Percentiles rank a stretch among this genome's conserved stretches.
Conservation (phyloP, 148 eudicot genomes). For the Camellia sinensis region DNA sequence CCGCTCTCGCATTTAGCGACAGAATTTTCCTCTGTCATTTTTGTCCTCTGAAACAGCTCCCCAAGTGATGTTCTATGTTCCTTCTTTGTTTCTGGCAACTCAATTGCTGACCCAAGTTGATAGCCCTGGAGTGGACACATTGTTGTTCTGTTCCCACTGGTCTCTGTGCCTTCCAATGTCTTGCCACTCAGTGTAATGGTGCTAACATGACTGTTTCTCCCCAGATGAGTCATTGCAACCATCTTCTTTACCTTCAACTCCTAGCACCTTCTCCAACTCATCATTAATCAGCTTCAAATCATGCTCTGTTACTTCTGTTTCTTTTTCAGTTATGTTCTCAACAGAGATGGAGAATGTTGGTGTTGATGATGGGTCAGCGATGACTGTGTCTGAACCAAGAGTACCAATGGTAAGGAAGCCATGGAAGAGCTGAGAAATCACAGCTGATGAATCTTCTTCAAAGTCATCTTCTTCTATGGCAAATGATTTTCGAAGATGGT, state of each 20-base stretch:
- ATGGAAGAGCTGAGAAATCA: constrained; percentile 59
- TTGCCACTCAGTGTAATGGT: constrained; percentile 63
- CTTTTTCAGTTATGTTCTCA: constrained; percentile 58
- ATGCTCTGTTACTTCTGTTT: constrained; percentile 61
- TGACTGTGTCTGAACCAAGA: constrained; percentile 53
- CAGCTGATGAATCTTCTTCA: constrained; percentile 51
- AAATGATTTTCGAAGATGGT: constrained; percentile 48
- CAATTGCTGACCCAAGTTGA: constrained; percentile 69
- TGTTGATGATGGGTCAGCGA: constrained; percentile 53
- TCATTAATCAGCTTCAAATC: constrained; percentile 78
- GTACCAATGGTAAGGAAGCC: constrained; percentile 94
- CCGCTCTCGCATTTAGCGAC: constrained; percentile 37
- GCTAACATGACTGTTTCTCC: constrained; percentile 76
- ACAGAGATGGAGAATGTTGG: constrained; percentile 70
- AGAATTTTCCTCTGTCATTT: constrained; percentile 47
- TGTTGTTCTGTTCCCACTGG: constrained; percentile 31
- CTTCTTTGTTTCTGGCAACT: constrained; percentile 61
- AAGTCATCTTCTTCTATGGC: constrained; percentile 45
- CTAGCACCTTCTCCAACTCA: constrained; percentile 75
- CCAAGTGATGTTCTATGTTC: constrained; percentile 68
- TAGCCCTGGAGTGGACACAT: constrained; percentile 74
- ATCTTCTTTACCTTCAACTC: constrained; percentile 54
- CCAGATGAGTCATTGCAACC: constrained; percentile 59
- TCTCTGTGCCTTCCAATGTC: constrained; percentile 49
- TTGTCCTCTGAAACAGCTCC: constrained; percentile 82